A percentile compares a stretch with the other conserved stretches of the same genome.
These are phyloP conservation scores for Gaeumannomyces sp. DNA, from an alignment of 2,329 filamentous ascomycete genomes.

Conservation along the genomic window DNA sequence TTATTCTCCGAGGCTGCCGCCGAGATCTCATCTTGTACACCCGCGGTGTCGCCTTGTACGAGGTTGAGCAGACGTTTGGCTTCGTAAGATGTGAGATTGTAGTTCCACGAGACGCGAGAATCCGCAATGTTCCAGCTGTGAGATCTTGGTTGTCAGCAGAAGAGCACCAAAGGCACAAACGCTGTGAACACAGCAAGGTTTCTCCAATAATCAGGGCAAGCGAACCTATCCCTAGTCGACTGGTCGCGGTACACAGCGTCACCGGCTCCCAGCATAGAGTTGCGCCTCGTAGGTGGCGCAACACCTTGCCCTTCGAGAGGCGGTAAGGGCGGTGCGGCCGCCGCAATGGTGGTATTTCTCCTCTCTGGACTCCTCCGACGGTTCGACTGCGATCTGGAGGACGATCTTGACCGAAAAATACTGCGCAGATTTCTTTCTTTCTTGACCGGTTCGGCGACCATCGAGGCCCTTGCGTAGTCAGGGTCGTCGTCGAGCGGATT, in stretches of 20 bases:
- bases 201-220: background rate
- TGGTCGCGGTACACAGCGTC: background rate
- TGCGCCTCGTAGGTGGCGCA: constrained; percentile 10
- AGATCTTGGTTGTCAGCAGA: constrained; percentile 12
- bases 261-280: background rate
- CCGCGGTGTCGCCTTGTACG: constrained; percentile 19
- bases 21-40: background rate
- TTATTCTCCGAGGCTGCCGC: constrained; percentile 27
- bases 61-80: constrained; percentile 37
- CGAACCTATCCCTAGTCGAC: background rate
- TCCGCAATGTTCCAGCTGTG: constrained; percentile 26
- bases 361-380: constrained; percentile 17
- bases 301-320: constrained; percentile 6
- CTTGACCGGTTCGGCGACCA: constrained; percentile 11
- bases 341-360: constrained; percentile 25
- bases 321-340: background rate
- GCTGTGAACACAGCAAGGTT: background rate
- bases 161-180: background rate
- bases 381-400: constrained; percentile 20
- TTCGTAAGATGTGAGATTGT: constrained; percentile 39
- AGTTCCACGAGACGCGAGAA: constrained; percentile 34
- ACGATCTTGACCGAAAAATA: constrained; percentile 31
- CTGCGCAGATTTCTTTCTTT: constrained; percentile 16
- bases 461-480: constrained; percentile 15
- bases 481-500: constrained; percentile 1